phyloP scores from a whole-genome alignment of 208 protist species.

The Herpetomonas muscarum region DNA sequence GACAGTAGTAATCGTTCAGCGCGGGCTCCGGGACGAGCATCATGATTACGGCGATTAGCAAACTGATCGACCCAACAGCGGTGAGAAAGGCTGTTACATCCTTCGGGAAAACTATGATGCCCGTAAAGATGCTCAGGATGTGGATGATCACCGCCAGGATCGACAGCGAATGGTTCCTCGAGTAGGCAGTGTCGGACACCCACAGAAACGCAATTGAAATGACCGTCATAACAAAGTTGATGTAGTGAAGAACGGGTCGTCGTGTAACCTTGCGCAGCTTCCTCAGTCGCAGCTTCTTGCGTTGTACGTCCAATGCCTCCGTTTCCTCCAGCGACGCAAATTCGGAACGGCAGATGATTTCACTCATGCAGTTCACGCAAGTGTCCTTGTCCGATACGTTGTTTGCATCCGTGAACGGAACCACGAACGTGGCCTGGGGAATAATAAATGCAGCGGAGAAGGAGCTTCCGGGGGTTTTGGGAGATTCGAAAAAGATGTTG shows the following conservation, averaged over 20 bases:
- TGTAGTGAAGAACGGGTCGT: conserved; percentile 27
- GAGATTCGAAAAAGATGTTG: conserved; percentile 3
- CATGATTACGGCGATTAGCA: conserved; percentile 30
- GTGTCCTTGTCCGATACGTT: conserved; percentile 9
- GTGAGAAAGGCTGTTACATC: conserved; percentile 55
- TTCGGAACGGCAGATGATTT: conserved; percentile 53
- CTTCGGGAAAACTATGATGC: conserved; percentile 39
- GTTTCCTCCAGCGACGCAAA: conserved; percentile 68
- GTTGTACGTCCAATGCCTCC: conserved; percentile 16
- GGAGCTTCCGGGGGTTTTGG: conserved; percentile 1
- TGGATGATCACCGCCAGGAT: conserved; percentile 41
- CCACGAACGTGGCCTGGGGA: conserved; percentile 28
- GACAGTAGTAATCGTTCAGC: conserved; percentile 28
- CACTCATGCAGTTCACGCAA: conserved; percentile 13
- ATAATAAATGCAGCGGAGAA: conserved; percentile 17
- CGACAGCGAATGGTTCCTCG: conserved; percentile 11
- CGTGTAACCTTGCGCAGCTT: not conserved
- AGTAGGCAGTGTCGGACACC: conserved; percentile 30
- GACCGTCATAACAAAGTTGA: conserved; percentile 35
- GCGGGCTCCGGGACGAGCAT: conserved; percentile 15
- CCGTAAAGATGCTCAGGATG: conserved; percentile 35
- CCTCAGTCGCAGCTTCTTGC: not conserved
- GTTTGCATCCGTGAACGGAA: conserved; percentile 2
- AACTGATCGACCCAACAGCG: conserved; percentile 16
- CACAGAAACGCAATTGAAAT: conserved; percentile 66